phyloP scores from a whole-genome alignment of 345 rosid species.

The Hypericum androsaemum region DNA sequence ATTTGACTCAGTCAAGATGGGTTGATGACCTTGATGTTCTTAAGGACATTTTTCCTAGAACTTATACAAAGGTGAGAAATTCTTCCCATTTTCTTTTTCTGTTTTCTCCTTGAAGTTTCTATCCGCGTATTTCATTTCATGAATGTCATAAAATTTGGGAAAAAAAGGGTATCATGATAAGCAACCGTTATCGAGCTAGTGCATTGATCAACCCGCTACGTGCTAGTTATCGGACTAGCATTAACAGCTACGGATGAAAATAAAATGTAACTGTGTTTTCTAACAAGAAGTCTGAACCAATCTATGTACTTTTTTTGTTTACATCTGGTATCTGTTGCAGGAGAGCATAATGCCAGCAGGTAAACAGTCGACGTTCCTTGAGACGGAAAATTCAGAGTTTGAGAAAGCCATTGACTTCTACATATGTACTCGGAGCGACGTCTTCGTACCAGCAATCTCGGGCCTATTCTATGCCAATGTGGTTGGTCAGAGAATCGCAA shows the following conservation, averaged over 20 bases:
- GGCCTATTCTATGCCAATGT: conserved; percentile 93
- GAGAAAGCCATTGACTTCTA: conserved; percentile 89
- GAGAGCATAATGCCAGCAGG: conserved; percentile 86
- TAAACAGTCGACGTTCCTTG: conserved; percentile 59
- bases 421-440: conserved; percentile 75
- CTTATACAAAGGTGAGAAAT: conserved; percentile 70
- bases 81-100: background rate
- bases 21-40: conserved; percentile 69
- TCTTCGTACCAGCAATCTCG: conserved; percentile 87
- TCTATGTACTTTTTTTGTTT: background rate
- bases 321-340: conserved; percentile 30
- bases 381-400: conserved; percentile 59
- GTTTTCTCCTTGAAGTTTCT: background rate
- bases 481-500: conserved; percentile 88
- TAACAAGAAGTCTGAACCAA: background rate
- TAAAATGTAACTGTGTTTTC: too few relatives aligned
- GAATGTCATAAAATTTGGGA: too few relatives aligned
- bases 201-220: too few relatives aligned
- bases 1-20: conserved; percentile 93
- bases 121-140: too few relatives aligned
- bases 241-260: too few relatives aligned
- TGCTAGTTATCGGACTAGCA: too few relatives aligned
- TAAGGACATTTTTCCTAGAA: conserved; percentile 80
- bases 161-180: too few relatives aligned
- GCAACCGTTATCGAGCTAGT: too few relatives aligned